Evolutionary conservation across 106 monocot genomes (phyloP).

Genomic region (Phalaenopsis equestris): DNA sequence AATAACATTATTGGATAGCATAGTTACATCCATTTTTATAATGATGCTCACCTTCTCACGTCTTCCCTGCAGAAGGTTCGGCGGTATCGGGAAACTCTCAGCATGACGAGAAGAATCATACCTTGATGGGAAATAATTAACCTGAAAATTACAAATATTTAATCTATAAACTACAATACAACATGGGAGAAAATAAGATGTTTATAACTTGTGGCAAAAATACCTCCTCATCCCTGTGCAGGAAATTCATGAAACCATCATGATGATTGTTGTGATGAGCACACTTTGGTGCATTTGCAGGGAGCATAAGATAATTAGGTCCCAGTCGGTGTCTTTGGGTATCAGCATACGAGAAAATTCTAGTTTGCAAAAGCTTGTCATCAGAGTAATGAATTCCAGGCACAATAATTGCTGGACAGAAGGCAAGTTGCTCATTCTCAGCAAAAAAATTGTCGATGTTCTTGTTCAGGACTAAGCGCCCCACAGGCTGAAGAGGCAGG

Average conservation of each 20-base stretch:
- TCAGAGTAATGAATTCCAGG: slow-evolving; percentile 69
- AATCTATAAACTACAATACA: not conserved
- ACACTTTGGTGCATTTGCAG: slow-evolving; percentile 62
- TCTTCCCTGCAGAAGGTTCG: slow-evolving; percentile 37
- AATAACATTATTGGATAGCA: too few relatives aligned
- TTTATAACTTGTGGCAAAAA: too few relatives aligned
- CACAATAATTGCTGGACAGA: slow-evolving; percentile 54
- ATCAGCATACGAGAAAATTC: slow-evolving; percentile 58
- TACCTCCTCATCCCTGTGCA: slow-evolving; percentile 81
- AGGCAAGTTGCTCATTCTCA: slow-evolving; percentile 66
- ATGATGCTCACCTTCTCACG: slow-evolving; percentile 48
- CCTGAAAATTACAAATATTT: slow-evolving; percentile 29
- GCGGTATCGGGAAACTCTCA: slow-evolving; percentile 40
- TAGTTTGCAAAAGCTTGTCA: slow-evolving; percentile 61
- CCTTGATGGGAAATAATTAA: slow-evolving; percentile 75
- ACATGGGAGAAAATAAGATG: not conserved
- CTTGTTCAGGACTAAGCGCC: slow-evolving; percentile 75
- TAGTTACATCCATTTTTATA: too few relatives aligned
- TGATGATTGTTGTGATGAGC: slow-evolving; percentile 71
- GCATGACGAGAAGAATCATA: slow-evolving; percentile 54
- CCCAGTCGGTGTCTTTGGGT: slow-evolving; percentile 71
- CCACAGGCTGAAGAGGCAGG: slow-evolving; percentile 77
- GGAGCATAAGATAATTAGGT: slow-evolving; percentile 75
- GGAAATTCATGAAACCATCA: slow-evolving; percentile 72
- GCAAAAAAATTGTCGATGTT: slow-evolving; percentile 77